These are phyloP conservation scores for Hondaea fermentalgiana DNA, from an alignment of 108 stramenopile species.

Conservation along the genomic window DNA sequence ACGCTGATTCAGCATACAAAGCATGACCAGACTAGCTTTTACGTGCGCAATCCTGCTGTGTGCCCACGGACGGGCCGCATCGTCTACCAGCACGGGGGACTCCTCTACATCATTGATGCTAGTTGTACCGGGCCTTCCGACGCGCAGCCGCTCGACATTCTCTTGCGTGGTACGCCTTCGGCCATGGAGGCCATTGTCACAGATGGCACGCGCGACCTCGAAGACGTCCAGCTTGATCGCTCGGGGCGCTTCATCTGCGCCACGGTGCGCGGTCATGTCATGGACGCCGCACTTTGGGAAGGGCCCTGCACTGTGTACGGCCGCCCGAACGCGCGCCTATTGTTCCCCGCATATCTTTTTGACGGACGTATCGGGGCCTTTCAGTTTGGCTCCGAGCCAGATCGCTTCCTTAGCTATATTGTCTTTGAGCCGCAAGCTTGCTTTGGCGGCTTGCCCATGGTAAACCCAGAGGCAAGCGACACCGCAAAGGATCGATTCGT, in stretches of 20 bases:
- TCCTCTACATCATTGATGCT: background rate
- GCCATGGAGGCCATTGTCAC: background rate
- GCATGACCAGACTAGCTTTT: background rate
- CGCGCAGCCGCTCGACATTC: background rate
- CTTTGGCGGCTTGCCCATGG: background rate
- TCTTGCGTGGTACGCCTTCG: background rate
- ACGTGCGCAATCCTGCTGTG: background rate
- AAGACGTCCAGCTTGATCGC: background rate
- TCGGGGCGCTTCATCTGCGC: background rate
- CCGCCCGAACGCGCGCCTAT: background rate
- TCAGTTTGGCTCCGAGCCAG: background rate
- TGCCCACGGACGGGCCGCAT: background rate
- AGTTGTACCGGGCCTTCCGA: background rate
- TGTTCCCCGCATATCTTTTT: background rate
- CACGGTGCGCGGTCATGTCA: background rate
- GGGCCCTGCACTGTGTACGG: background rate
- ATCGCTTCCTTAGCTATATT: background rate
- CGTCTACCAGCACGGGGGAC: background rate
- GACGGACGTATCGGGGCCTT: background rate
- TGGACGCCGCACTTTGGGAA: background rate
- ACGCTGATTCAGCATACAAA: background rate
- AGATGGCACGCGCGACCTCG: background rate
- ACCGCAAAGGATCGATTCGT: too few relatives aligned
- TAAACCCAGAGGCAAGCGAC: background rate
- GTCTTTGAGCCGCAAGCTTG: background rate